Evolutionary conservation across 2,329 filamentous ascomycete genomes (phyloP).

Genomic region (Penicillium frequentans): DNA sequence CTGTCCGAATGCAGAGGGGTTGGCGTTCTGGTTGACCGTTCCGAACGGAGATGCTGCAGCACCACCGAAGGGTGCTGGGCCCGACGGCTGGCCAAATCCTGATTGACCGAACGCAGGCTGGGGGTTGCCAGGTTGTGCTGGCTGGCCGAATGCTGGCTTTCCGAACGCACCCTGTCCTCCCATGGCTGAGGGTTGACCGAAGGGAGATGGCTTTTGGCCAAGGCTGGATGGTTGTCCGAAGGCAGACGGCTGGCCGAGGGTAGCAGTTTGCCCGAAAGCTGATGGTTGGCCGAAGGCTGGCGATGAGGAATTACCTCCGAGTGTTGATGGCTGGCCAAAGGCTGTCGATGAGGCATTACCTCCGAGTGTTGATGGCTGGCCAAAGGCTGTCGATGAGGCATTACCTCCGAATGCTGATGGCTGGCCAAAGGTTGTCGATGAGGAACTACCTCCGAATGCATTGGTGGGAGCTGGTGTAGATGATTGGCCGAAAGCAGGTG

Average conservation of each 20-base stretch:
- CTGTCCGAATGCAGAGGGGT: conserved; percentile 7
- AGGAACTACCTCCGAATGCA: not conserved
- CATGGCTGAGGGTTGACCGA: conserved; percentile 15
- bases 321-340: conserved; percentile 9
- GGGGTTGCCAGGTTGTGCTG: conserved; percentile 19
- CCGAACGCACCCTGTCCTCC: conserved; percentile 15
- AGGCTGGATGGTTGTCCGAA: conserved; percentile 13
- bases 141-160: conserved; percentile 23
- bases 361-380: conserved; percentile 8
- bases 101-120: conserved; percentile 4
- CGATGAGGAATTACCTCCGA: not conserved
- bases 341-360: conserved; percentile 1
- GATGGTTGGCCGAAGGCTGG: conserved; percentile 11
- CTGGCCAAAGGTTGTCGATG: conserved; percentile 12
- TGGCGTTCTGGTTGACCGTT: not conserved
- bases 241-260: conserved; percentile 20
- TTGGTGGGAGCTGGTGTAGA: conserved; percentile 1
- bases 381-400: conserved; percentile 6
- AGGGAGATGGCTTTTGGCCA: conserved; percentile 11
- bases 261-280: conserved; percentile 25
- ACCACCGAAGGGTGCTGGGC: conserved; percentile 1
- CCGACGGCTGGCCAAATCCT: conserved; percentile 8
- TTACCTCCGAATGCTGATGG: conserved; percentile 4
- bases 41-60: conserved; percentile 4
- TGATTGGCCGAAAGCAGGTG: conserved; percentile 33